These are phyloP conservation scores for Erysiphe pulchra DNA, from an alignment of 2,329 filamentous ascomycete genomes.

Conservation along the genomic window DNA sequence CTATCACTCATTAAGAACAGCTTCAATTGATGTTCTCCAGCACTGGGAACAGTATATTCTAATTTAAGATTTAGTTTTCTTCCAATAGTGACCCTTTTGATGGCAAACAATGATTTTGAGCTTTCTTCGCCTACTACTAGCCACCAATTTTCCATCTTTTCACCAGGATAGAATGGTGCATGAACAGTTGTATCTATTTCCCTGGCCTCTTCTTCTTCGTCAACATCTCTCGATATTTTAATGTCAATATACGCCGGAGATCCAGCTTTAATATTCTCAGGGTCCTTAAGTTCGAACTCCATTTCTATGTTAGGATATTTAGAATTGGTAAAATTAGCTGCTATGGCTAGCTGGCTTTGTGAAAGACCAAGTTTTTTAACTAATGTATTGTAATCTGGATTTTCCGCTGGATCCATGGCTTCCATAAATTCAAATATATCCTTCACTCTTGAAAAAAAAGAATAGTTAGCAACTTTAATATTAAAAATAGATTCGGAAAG, in stretches of 20 bases:
- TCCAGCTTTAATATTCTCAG: conserved; percentile 55
- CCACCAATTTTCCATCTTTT: conserved; percentile 98
- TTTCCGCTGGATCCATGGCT: conserved; percentile 89
- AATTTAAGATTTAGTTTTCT: conserved; percentile 52
- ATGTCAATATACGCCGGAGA: conserved; percentile 63
- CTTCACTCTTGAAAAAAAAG: conserved; percentile 34
- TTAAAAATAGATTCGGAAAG: conserved; percentile 1
- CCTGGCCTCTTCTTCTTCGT: conserved; percentile 38
- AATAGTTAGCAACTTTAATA: conserved; percentile 12
- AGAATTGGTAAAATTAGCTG: conserved; percentile 85
- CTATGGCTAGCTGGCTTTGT: conserved; percentile 61
- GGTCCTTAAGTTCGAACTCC: conserved; percentile 64
- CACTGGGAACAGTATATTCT: conserved; percentile 66
- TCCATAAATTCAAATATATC: conserved; percentile 98
- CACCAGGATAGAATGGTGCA: conserved; percentile 74
- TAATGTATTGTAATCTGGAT: conserved; percentile 52
- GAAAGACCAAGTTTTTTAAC: conserved; percentile 56
- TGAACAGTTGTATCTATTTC: conserved; percentile 68
- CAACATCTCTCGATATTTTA: conserved; percentile 59
- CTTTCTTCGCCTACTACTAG: conserved; percentile 82
- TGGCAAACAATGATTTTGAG: conserved; percentile 65
- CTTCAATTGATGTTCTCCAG: conserved; percentile 70
- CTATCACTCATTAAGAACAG: conserved; percentile 92
- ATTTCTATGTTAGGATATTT: conserved; percentile 91
- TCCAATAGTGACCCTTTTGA: conserved; percentile 81